These are phyloP conservation scores for Leccinum longicurvipes DNA, from an alignment of 768 basidiomycete genomes.

Conservation along the genomic window DNA sequence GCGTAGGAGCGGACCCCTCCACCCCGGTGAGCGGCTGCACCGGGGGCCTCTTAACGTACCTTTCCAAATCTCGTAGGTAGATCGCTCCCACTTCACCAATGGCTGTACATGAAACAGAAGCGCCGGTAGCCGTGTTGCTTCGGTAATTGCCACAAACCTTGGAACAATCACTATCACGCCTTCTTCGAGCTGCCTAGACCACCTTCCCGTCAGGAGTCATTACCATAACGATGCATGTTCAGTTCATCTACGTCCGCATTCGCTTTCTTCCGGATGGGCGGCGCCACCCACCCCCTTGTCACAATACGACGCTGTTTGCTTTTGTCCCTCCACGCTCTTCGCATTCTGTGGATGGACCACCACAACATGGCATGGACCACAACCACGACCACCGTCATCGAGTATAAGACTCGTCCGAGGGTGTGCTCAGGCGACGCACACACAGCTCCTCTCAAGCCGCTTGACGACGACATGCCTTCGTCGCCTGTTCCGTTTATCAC, in stretches of 20 bases:
- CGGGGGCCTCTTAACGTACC: constrained; percentile 7
- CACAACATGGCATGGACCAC: constrained; percentile 19
- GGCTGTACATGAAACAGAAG: constrained; percentile 27
- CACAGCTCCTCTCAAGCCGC: constrained; percentile 16
- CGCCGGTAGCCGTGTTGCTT: constrained; percentile 21
- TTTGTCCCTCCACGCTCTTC: constrained; percentile 7
- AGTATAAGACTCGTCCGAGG: constrained; percentile 19
- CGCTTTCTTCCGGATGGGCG: constrained; percentile 5
- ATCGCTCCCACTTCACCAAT: constrained; percentile 15
- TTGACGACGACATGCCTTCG: constrained; percentile 22
- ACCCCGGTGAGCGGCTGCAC: constrained; percentile 15
- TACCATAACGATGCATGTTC: constrained; percentile 15
- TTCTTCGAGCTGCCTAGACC: constrained; percentile 19
- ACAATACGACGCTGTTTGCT: constrained; percentile 13
- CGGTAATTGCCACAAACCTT: constrained; percentile 22
- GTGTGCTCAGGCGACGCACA: constrained; percentile 11
- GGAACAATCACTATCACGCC: constrained; percentile 19
- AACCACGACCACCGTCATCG: constrained; percentile 4
- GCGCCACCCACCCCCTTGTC: constrained; percentile 17
- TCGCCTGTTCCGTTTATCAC: constrained; percentile 27
- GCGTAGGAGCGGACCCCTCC: constrained; percentile 6
- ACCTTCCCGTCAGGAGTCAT: constrained; percentile 3
- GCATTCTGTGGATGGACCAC: constrained; percentile 18
- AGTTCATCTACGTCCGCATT: constrained; percentile 10
- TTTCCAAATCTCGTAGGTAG: constrained; percentile 5